These are phyloP conservation scores for Trapa bicornis DNA, from an alignment of 345 rosid species.

Conservation along the genomic window DNA sequence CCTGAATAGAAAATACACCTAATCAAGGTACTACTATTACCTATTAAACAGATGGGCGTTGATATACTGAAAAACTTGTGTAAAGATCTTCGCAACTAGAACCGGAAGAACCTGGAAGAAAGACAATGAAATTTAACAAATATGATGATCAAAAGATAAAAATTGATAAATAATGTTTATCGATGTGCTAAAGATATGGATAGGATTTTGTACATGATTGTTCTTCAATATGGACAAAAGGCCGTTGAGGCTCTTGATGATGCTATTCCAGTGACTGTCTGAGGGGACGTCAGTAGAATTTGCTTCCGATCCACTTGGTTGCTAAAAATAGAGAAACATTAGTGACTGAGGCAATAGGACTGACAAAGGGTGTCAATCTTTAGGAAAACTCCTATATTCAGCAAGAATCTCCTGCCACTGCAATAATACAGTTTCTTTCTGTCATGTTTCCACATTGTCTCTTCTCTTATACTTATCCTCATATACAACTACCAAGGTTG, in stretches of 20 bases:
- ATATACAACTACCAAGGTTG: no score
- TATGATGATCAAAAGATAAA: background rate
- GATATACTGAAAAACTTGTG: slow-evolving; percentile 63
- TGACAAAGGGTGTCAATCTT: no score
- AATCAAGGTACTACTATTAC: slow-evolving; percentile 20
- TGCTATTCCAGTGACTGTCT: slow-evolving; percentile 50
- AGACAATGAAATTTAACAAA: background rate
- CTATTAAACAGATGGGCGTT: slow-evolving; percentile 77
- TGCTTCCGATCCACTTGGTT: slow-evolving; percentile 35
- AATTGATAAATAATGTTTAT: background rate
- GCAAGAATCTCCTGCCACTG: no score
- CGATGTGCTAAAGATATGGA: background rate
- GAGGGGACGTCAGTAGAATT: slow-evolving; percentile 27
- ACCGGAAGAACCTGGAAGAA: slow-evolving; percentile 66
- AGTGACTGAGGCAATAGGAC: background rate
- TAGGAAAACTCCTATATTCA: no score
- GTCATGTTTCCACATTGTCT: no score
- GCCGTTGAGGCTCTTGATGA: slow-evolving; percentile 45
- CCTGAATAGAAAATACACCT: background rate
- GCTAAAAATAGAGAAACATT: slow-evolving; percentile 23
- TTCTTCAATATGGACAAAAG: slow-evolving; percentile 51
- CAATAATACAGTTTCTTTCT: no score
- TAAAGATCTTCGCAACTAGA: slow-evolving; percentile 60
- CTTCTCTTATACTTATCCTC: no score
- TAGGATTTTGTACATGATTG: slow-evolving; percentile 44